Conservation (phyloP, 2,329 filamentous ascomycete genomes). For the Botrytis aclada region DNA sequence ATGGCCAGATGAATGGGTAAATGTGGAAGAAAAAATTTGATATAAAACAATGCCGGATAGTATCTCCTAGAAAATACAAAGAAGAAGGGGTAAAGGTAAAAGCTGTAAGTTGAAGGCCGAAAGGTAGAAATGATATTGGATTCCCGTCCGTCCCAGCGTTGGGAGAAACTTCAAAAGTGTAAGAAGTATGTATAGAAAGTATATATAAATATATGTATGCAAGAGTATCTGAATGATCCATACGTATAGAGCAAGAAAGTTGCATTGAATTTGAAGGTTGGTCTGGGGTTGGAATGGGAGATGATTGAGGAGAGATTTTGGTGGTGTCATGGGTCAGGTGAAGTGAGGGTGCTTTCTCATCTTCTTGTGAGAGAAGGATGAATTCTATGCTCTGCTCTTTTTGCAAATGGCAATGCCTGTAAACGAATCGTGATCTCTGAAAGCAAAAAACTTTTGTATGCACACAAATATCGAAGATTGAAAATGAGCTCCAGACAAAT, state of each 20-base stretch:
- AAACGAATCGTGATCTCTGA: neutral
- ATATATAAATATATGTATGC: neutral
- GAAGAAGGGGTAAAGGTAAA: conserved; percentile 3
- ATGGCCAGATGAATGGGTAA: neutral
- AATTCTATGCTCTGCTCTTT: conserved; percentile 7
- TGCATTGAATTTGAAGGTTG: neutral
- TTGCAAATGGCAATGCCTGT: neutral
- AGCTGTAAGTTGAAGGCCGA: neutral
- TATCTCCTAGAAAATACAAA: conserved; percentile 16
- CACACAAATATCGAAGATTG: neutral
- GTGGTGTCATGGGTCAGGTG: neutral
- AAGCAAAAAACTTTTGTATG: conserved; percentile 1
- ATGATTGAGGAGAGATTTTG: neutral
- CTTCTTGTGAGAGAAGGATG: neutral
- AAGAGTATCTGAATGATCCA: neutral
- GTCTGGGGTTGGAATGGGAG: neutral
- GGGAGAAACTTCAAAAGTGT: neutral
- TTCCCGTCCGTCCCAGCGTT: neutral
- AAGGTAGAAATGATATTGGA: neutral
- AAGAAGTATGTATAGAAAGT: conserved; percentile 5
- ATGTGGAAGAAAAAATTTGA: neutral
- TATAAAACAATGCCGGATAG: conserved; percentile 11
- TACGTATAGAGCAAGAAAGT: neutral
- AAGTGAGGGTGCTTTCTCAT: neutral
- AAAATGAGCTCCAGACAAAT: neutral